phyloP scores from a whole-genome alignment of 176 grass and related monocot genomes.

The Tillandsia leiboldiana region DNA sequence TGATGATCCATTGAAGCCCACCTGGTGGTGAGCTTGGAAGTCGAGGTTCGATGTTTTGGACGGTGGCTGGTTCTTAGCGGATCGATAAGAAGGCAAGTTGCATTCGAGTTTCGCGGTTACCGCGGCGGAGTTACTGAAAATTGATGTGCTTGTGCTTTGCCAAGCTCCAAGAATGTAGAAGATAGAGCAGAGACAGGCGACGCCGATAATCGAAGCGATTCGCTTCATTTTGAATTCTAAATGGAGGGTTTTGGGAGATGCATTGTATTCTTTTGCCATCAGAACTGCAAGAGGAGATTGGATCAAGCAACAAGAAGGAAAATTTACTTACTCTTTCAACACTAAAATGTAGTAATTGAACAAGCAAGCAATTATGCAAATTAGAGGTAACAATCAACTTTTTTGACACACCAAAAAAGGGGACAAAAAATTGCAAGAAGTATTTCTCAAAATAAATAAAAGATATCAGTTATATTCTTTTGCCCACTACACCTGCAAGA shows the following conservation, averaged over 20 bases:
- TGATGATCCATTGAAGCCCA: slow-evolving; percentile 38
- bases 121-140: background rate
- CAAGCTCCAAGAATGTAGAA: slow-evolving; percentile 80
- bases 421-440: too few relatives aligned
- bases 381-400: too few relatives aligned
- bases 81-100: background rate
- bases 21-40: slow-evolving; percentile 72
- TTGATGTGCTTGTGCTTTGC: slow-evolving; percentile 35
- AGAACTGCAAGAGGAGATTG: slow-evolving; percentile 18
- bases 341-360: background rate
- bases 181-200: slow-evolving; percentile 37
- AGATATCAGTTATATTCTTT: background rate
- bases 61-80: background rate
- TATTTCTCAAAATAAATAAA: too few relatives aligned
- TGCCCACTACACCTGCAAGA: background rate
- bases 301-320: background rate
- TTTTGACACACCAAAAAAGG: too few relatives aligned
- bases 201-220: slow-evolving; percentile 25
- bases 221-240: slow-evolving; percentile 40
- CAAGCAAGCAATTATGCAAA: background rate
- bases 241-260: slow-evolving; percentile 34
- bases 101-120: slow-evolving; percentile 25
- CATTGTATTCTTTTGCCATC: slow-evolving; percentile 39
- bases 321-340: too few relatives aligned
- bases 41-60: slow-evolving; percentile 26